A percentile compares a stretch with the other conserved stretches of the same genome.
phyloP scores from a whole-genome alignment of 495 filamentous ascomycete genomes.

The Podospora conica region DNA sequence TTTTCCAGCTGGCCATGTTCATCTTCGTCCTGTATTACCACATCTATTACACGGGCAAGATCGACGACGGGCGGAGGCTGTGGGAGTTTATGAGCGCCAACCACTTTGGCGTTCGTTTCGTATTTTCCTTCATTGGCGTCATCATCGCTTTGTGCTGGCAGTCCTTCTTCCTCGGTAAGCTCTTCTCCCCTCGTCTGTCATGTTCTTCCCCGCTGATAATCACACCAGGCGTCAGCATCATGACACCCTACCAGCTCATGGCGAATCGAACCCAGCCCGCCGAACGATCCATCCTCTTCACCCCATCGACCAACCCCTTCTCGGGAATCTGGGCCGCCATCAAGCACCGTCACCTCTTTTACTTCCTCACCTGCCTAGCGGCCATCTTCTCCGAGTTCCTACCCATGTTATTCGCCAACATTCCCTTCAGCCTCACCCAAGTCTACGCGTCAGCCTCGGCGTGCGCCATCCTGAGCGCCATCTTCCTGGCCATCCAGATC shows the following conservation, averaged over 20 bases:
- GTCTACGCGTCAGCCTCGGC: slow-evolving; percentile 20
- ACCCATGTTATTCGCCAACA: slow-evolving; percentile 29
- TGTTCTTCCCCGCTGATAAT: slow-evolving; percentile 5
- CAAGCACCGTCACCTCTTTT: slow-evolving; percentile 21
- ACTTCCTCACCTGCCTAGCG: slow-evolving; percentile 17
- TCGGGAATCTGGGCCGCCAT: slow-evolving; percentile 25
- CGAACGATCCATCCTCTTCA: slow-evolving; percentile 22
- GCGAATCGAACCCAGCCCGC: slow-evolving; percentile 17
- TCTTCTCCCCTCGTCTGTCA: neutral
- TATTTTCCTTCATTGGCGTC: slow-evolving; percentile 29
- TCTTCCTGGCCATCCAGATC: slow-evolving; percentile 22
- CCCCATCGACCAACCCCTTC: slow-evolving; percentile 29
- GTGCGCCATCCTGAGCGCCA: slow-evolving; percentile 20
- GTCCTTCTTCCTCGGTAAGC: slow-evolving; percentile 28
- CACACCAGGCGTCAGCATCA: slow-evolving; percentile 25
- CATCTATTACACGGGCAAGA: slow-evolving; percentile 26
- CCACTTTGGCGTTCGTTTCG: slow-evolving; percentile 33
- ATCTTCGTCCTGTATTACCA: slow-evolving; percentile 30
- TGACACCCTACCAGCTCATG: slow-evolving; percentile 27
- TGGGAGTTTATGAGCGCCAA: slow-evolving; percentile 28
- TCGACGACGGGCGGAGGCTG: slow-evolving; percentile 20
- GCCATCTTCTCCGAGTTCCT: slow-evolving; percentile 30
- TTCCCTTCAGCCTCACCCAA: slow-evolving; percentile 30
- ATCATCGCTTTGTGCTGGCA: slow-evolving; percentile 31
- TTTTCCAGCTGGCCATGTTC: slow-evolving; percentile 24